Evolutionary conservation across 208 protist species (phyloP), one percentile per base, ranked within the genome.

Genomic region (Strigomonas culicis): DNA sequence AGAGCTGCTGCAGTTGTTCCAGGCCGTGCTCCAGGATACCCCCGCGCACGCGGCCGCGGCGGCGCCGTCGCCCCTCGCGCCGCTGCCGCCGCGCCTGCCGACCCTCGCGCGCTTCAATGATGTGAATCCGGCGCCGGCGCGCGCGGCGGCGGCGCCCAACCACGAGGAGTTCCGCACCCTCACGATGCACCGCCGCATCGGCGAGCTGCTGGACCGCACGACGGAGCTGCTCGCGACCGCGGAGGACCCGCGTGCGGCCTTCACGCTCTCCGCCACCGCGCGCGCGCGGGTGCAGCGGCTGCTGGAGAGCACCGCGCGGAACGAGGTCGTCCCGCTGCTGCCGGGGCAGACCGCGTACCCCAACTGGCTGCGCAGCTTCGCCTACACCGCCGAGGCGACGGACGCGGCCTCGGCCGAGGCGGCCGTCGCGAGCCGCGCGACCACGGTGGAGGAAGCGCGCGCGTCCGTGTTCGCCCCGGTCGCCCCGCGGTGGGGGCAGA

Each of bases 101-200:
- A 88, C 78, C n/a, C 72, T 93, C n/a, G 79, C 59, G 22, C 84
- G 89, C 15, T 90, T 95, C 64, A 77, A 82, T 10, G 89, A 95
- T 61, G 76, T 70, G 31, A 63, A 68, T 13, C 24, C 27, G 49
- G 7, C 17, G 10, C 17, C 41, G 41, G 19, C 19, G 13, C 41
- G 19, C 19, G 13, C 41, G 15, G 19, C 13, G 13, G 19, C 8
- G 10, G 10, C 13, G 25, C n/a, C n/a, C n/a, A 22, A 22, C 13
- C 46, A 60, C 11, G 43, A 57, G 4, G 89, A 95, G 72, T 95
- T 95, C 59, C 89, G 89, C 60, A 43, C 79, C 32, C 68, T 88
- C 28, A 91, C 86, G 24, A 62, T 92, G 32, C 50, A 49, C 13
- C 61, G 72, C 36, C 89, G 89, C 56, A 82, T 90, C n/a, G 74